phyloP scores from a whole-genome alignment of 1,284 basidiomycete genomes.

The Irpex lacteus region DNA sequence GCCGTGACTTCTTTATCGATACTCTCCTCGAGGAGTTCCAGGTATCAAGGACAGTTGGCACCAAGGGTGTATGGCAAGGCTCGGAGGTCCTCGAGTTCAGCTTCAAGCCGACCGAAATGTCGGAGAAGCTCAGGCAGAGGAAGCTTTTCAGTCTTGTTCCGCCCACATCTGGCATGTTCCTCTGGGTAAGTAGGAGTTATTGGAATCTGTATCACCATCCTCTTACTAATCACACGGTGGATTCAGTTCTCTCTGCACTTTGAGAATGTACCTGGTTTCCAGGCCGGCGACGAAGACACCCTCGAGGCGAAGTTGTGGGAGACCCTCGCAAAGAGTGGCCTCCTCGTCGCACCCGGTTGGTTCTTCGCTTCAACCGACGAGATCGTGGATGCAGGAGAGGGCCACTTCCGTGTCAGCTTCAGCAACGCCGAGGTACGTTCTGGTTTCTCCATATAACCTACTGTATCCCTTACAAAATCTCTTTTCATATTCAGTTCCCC shows the following conservation, averaged over 20 bases:
- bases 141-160: constrained; percentile 67
- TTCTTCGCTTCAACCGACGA: constrained; percentile 49
- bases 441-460: too few species aligned
- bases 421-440: constrained; percentile 49
- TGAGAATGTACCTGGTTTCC: constrained; percentile 52
- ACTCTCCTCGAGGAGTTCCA: constrained; percentile 52
- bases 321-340: constrained; percentile 54
- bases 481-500: too few species aligned
- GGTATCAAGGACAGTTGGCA: constrained; percentile 31
- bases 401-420: constrained; percentile 65
- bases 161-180: constrained; percentile 68
- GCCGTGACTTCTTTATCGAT: constrained; percentile 65
- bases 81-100: constrained; percentile 42
- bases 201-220: not conserved
- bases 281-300: constrained; percentile 36
- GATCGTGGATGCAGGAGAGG: constrained; percentile 32
- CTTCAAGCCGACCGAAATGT: constrained; percentile 29
- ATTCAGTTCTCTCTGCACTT: constrained; percentile 63
- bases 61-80: constrained; percentile 36
- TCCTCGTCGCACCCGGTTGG: constrained; percentile 59
- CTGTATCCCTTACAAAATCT: too few species aligned
- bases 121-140: constrained; percentile 40
- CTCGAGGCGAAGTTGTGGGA: constrained; percentile 57
- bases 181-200: constrained; percentile 44
- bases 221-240: not conserved